Percentiles rank a stretch among this genome's conserved stretches.
phyloP scores from a whole-genome alignment of 768 basidiomycete genomes.

The Suillus variegatus region DNA sequence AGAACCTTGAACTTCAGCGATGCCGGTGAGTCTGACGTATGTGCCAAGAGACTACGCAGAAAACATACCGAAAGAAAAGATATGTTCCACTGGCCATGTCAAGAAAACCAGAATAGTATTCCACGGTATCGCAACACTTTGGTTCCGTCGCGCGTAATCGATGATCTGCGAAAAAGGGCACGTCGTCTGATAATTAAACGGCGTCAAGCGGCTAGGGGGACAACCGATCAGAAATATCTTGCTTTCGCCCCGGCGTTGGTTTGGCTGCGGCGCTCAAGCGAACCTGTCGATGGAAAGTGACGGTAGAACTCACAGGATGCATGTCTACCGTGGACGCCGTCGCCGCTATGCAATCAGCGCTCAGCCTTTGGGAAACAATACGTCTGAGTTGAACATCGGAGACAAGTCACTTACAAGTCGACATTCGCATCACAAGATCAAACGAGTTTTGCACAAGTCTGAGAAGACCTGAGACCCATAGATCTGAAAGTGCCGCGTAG shows the following conservation, averaged over 20 bases:
- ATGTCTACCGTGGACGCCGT: not conserved
- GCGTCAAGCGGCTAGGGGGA: not conserved
- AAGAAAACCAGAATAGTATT: slow-evolving; percentile 59
- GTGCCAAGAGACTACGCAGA: not conserved
- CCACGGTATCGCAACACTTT: slow-evolving; percentile 51
- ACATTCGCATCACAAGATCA: not conserved
- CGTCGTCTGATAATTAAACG: not conserved
- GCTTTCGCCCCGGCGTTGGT: no score
- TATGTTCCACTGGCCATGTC: slow-evolving; percentile 59
- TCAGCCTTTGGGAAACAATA: not conserved
- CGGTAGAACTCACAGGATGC: not conserved
- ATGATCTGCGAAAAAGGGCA: not conserved
- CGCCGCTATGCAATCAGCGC: no score
- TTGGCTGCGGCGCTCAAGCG: not conserved
- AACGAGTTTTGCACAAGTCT: not conserved
- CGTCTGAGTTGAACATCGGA: not conserved
- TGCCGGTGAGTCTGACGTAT: not conserved
- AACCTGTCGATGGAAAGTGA: not conserved
- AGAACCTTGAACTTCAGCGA: slow-evolving; percentile 27
- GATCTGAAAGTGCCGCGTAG: not conserved
- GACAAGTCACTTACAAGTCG: not conserved
- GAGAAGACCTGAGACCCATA: not conserved
- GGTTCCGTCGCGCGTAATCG: slow-evolving; percentile 41
- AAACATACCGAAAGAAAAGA: slow-evolving; percentile 22
- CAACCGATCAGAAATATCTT: not conserved